These are phyloP conservation scores for Boletellus ananas DNA, from an alignment of 768 basidiomycete species.

Conservation along the genomic window DNA sequence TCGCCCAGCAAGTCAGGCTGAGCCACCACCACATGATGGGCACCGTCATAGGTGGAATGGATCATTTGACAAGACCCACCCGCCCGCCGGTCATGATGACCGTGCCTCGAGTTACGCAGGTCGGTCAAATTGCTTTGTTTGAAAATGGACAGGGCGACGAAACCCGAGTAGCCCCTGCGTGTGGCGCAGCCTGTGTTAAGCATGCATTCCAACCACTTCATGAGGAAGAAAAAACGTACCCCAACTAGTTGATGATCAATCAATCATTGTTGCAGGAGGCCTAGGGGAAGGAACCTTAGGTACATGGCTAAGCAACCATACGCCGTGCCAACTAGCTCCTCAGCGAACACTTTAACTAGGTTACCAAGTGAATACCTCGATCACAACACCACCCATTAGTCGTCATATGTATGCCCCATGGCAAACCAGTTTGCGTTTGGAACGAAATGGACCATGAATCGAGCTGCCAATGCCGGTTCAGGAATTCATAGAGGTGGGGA, in stretches of 20 bases:
- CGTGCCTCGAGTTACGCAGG: constrained; percentile 45
- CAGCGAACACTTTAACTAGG: constrained; percentile 34
- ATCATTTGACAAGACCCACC: neutral
- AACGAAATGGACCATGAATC: constrained; percentile 61
- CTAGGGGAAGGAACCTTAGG: constrained; percentile 55
- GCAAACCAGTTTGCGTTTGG: constrained; percentile 40
- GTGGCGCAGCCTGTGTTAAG: constrained; percentile 1
- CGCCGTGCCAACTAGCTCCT: constrained; percentile 71
- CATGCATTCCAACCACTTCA: neutral
- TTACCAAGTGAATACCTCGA: constrained; percentile 5
- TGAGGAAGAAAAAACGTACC: constrained; percentile 52
- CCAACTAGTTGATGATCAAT: neutral
- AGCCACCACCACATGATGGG: constrained; percentile 8
- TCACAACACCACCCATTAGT: constrained; percentile 41
- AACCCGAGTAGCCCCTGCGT: constrained; percentile 49
- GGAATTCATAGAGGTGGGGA: constrained; percentile 5
- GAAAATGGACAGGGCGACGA: constrained; percentile 63
- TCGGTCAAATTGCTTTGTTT: constrained; percentile 61
- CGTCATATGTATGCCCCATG: neutral
- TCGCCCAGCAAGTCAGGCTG: no score
- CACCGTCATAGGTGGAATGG: constrained; percentile 14
- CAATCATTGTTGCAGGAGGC: neutral
- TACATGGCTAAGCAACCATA: constrained; percentile 75
- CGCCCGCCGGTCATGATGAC: constrained; percentile 30
- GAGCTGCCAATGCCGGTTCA: constrained; percentile 48